These are phyloP conservation scores for Verticillium albo-atrum DNA, from an alignment of 2,329 filamentous ascomycete species.

Conservation along the genomic window DNA sequence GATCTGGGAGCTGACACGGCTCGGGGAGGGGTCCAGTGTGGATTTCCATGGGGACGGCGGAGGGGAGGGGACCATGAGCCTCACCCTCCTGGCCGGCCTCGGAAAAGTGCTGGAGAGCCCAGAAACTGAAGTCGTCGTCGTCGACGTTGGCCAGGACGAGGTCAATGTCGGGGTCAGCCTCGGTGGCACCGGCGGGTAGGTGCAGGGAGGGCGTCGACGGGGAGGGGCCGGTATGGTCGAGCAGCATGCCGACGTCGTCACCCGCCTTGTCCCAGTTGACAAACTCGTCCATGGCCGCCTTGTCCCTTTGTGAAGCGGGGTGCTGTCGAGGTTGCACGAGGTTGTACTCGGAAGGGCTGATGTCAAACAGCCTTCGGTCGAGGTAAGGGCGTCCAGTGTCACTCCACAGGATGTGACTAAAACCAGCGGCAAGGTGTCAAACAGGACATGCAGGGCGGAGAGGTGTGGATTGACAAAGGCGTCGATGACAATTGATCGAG, in stretches of 20 bases:
- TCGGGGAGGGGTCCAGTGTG: conserved; percentile 15
- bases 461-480: background rate
- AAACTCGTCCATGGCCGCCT: conserved; percentile 58
- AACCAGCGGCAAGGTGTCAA: background rate
- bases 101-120: conserved; percentile 52
- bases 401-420: background rate
- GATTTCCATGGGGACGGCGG: conserved; percentile 23
- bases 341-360: background rate
- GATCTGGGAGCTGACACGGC: conserved; percentile 1
- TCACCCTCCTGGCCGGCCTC: background rate
- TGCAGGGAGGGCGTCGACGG: conserved; percentile 20
- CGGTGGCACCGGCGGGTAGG: conserved; percentile 27
- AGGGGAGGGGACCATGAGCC: conserved; percentile 6
- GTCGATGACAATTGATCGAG: background rate
- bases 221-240: background rate
- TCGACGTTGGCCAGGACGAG: conserved; percentile 51
- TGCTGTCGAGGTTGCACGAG: conserved; percentile 17
- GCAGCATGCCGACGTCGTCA: conserved; percentile 22
- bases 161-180: conserved; percentile 38
- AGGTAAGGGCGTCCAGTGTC: background rate
- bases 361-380: background rate
- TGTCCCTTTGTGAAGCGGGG: too few species aligned
- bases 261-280: conserved; percentile 57
- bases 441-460: background rate
- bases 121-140: conserved; percentile 57